Percentiles rank a stretch among this genome's conserved stretches.
phyloP scores from a whole-genome alignment of 805 yeast species.

The Zygosaccharomyces rouxii region DNA sequence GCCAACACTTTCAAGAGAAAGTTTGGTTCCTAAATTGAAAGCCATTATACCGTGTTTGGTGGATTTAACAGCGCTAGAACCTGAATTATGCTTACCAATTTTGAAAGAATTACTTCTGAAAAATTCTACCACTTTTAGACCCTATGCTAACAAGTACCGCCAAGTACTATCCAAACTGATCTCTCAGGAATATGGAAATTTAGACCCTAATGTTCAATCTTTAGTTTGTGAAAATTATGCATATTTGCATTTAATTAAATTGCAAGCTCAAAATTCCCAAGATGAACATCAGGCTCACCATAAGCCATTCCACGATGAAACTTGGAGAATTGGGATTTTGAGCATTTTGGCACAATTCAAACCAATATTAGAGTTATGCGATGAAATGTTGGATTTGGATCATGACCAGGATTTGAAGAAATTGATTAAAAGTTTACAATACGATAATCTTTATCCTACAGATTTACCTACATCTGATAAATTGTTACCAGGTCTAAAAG shows the following conservation, averaged over 20 bases:
- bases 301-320: slow-evolving; percentile 37
- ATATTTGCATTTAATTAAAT: slow-evolving; percentile 51
- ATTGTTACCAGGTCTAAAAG: slow-evolving; percentile 45
- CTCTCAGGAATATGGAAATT: slow-evolving; percentile 35
- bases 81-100: slow-evolving; percentile 38
- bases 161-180: slow-evolving; percentile 39
- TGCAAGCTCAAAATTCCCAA: slow-evolving; percentile 42
- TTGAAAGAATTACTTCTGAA: slow-evolving; percentile 43
- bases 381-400: slow-evolving; percentile 51
- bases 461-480: slow-evolving; percentile 11
- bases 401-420: slow-evolving; percentile 49
- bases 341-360: slow-evolving; percentile 49
- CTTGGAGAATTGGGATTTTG: slow-evolving; percentile 46
- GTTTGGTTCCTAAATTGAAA: slow-evolving; percentile 74
- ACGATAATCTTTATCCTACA: slow-evolving; percentile 17
- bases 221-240: slow-evolving; percentile 50
- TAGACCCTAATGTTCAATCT: slow-evolving; percentile 39
- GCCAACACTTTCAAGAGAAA: slow-evolving; percentile 78
- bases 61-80: slow-evolving; percentile 39
- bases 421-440: slow-evolving; percentile 41
- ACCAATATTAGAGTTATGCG: slow-evolving; percentile 52
- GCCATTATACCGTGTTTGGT: slow-evolving; percentile 53
- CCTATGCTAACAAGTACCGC: slow-evolving; percentile 63
- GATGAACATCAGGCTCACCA: slow-evolving; percentile 34
- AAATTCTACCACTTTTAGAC: slow-evolving; percentile 78